Evolutionary conservation across 306 rosid genomes (phyloP).

Genomic region (Vigna mungo): DNA sequence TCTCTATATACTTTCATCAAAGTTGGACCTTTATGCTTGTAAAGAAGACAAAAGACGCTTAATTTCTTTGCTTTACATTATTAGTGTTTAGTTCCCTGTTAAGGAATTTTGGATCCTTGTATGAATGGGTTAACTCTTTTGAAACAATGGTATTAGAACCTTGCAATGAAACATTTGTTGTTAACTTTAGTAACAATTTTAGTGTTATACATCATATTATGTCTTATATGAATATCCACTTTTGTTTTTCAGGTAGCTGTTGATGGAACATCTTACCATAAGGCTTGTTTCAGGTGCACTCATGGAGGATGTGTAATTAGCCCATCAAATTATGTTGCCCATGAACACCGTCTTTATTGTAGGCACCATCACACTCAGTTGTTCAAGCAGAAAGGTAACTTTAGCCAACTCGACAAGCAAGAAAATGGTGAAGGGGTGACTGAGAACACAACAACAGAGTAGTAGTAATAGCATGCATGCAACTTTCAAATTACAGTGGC

Average conservation of each 20-base stretch:
- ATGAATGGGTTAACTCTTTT: too few species aligned
- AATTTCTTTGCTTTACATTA: neutral
- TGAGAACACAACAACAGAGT: constrained; percentile 54
- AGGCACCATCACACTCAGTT: constrained; percentile 92
- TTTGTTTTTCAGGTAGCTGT: constrained; percentile 69
- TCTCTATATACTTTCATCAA: neutral
- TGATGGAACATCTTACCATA: constrained; percentile 89
- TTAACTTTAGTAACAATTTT: constrained; percentile 31
- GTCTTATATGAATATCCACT: neutral
- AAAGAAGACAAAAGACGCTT: neutral
- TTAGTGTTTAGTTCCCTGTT: neutral
- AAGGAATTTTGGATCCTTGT: too few species aligned
- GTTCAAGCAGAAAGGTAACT: constrained; percentile 91
- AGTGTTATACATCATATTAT: neutral
- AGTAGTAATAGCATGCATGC: constrained; percentile 43
- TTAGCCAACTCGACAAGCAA: constrained; percentile 78
- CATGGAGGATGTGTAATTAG: constrained; percentile 96
- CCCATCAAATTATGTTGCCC: constrained; percentile 94
- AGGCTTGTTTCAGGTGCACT: constrained; percentile 82
- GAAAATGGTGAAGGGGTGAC: constrained; percentile 55
- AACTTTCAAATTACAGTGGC: constrained; percentile 19
- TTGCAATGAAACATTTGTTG: neutral
- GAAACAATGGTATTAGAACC: too few species aligned
- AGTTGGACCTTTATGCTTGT: neutral
- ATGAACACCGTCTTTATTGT: constrained; percentile 85